phyloP scores from a whole-genome alignment of 2,329 filamentous ascomycete genomes.

The Ophiostoma piceae region DNA sequence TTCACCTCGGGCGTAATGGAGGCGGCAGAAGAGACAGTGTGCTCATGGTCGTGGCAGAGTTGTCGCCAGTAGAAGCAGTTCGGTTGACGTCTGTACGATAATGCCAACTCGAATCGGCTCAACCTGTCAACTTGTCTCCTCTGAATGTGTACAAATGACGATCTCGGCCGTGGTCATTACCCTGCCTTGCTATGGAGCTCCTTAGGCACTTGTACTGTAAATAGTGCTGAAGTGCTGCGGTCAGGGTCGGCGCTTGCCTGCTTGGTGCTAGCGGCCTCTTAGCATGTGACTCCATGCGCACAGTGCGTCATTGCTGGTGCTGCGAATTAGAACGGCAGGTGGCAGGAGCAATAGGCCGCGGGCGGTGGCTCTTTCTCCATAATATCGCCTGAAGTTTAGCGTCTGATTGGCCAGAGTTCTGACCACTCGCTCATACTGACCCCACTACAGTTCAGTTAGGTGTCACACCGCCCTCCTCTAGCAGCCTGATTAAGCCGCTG shows the following conservation, averaged over 20 bases:
- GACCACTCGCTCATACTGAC: not conserved
- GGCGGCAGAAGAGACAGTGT: not conserved
- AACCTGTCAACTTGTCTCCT: not conserved
- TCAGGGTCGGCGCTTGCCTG: not conserved
- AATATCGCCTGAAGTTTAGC: not conserved
- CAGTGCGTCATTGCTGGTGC: conserved; percentile 5
- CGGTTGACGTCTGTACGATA: not conserved
- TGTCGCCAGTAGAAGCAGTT: not conserved
- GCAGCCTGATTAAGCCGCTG: not conserved
- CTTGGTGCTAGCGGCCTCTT: not conserved
- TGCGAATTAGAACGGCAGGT: not conserved
- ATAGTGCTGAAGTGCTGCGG: not conserved
- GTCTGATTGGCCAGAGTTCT: not conserved
- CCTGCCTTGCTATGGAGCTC: not conserved
- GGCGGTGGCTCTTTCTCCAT: not conserved
- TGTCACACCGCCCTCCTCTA: conserved; percentile 4
- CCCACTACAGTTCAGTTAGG: not conserved
- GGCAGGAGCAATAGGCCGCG: not conserved
- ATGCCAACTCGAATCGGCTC: not conserved
- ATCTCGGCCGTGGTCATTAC: not conserved
- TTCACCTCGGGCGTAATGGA: conserved; percentile 7
- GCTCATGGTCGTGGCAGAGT: not conserved
- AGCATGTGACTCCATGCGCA: conserved; percentile 9
- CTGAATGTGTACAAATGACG: conserved; percentile 1
- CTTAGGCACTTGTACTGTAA: not conserved